Percentiles rank a stretch among this genome's conserved stretches.
Conservation (phyloP, 1,139 yeast genomes). For the Suhomyces bolitotheri region DNA sequence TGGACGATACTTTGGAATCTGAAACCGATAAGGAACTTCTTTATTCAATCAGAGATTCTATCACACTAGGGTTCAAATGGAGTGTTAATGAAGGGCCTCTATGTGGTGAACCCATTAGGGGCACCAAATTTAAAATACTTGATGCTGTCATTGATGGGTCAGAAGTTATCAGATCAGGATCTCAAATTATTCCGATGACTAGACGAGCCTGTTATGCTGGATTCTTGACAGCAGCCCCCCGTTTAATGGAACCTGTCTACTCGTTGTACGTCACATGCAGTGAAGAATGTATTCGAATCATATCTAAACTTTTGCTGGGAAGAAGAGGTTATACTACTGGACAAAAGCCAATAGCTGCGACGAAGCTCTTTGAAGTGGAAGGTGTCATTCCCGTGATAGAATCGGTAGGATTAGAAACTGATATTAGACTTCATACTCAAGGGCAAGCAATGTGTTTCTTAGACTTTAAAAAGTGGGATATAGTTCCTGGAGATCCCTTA, state of each 20-base stretch:
- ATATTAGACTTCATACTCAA: conserved; percentile 70
- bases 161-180: conserved; percentile 53
- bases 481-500: conserved; percentile 90
- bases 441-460: conserved; percentile 76
- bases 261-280: conserved; percentile 61
- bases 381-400: conserved; percentile 87
- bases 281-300: conserved; percentile 39
- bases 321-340: conserved; percentile 62
- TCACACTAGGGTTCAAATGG: conserved; percentile 83
- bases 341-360: conserved; percentile 67
- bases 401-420: conserved; percentile 86
- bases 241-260: conserved; percentile 81
- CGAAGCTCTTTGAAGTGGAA: conserved; percentile 61
- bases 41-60: conserved; percentile 48
- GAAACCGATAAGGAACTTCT: conserved; percentile 65
- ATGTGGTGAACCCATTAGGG: conserved; percentile 78
- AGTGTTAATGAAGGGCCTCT: conserved; percentile 85
- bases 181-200: conserved; percentile 80
- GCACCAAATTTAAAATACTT: conserved; percentile 70
- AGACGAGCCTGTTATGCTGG: conserved; percentile 87
- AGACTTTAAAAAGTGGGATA: conserved; percentile 69
- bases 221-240: conserved; percentile 74
- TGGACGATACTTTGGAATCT: conserved; percentile 75
- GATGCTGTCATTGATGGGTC: conserved; percentile 57
- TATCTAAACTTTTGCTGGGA: conserved; percentile 53